Percentiles rank a stretch among this genome's conserved stretches.
phyloP scores from a whole-genome alignment of 75 land plant genomes.

The Selaginella tamariscina region DNA sequence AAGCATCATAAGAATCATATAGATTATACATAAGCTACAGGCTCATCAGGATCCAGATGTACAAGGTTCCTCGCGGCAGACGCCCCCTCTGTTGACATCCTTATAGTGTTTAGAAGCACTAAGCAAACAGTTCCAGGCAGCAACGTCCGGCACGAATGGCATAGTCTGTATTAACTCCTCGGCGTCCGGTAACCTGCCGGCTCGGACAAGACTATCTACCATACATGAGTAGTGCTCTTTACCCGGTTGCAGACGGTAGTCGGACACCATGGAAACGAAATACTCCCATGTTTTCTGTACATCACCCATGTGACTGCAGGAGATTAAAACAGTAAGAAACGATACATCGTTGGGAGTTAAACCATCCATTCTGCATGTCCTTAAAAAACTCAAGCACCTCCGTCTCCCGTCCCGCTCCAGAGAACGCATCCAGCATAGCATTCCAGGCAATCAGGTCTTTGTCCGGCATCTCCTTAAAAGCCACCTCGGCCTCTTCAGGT shows the following conservation, averaged over 20 bases:
- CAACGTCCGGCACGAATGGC: background rate
- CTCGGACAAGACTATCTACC: background rate
- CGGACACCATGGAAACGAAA: background rate
- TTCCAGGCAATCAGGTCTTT: background rate
- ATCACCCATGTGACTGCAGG: background rate
- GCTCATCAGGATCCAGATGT: background rate
- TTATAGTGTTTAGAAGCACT: background rate
- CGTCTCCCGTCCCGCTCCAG: background rate
- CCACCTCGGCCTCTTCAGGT: background rate
- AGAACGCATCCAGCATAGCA: background rate
- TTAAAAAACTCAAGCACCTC: background rate
- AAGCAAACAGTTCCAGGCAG: background rate
- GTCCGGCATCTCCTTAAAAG: background rate
- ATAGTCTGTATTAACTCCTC: background rate
- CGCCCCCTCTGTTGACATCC: background rate
- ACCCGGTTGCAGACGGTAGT: background rate
- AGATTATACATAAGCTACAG: background rate
- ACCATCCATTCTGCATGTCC: background rate
- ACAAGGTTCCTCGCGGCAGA: background rate
- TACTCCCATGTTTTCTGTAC: background rate
- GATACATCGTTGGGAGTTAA: background rate
- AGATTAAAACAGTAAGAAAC: background rate
- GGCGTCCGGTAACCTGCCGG: background rate
- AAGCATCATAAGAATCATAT: background rate
- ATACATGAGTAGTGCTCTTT: background rate